Evolutionary conservation across 2,329 filamentous ascomycete species (phyloP).

Genomic region (Paracoccidioides brasiliensis): DNA sequence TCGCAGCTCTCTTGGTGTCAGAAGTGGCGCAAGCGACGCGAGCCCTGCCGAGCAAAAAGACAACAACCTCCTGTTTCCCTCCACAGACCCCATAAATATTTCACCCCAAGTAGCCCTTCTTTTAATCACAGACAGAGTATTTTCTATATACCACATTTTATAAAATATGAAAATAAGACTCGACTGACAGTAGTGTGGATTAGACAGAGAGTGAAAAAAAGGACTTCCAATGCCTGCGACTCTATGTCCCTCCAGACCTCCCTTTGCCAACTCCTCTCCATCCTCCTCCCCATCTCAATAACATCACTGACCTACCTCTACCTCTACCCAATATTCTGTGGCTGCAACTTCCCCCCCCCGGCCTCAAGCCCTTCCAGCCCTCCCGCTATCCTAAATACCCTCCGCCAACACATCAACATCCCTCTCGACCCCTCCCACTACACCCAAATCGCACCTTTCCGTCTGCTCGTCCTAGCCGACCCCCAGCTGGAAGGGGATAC

Average conservation of each 20-base stretch:
- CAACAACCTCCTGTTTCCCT: too few relatives aligned
- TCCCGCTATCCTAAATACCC: conserved; percentile 21
- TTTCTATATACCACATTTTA: not conserved
- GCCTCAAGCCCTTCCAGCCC: conserved; percentile 6
- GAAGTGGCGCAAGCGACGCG: too few relatives aligned
- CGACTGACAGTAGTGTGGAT: not conserved
- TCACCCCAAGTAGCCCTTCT: too few relatives aligned
- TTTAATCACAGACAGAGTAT: not conserved
- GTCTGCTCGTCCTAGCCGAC: conserved; percentile 77
- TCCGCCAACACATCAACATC: conserved; percentile 25
- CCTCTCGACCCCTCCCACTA: conserved; percentile 7
- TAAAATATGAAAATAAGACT: not conserved
- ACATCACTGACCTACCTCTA: conserved; percentile 67
- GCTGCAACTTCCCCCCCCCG: conserved; percentile 60
- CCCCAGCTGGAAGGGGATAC: conserved; percentile 90
- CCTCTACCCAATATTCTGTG: conserved; percentile 67
- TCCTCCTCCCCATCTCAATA: conserved; percentile 53
- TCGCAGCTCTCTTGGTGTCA: too few relatives aligned
- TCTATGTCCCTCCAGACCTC: conserved; percentile 40
- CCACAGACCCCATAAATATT: too few relatives aligned
- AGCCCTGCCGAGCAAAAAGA: too few relatives aligned
- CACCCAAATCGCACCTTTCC: conserved; percentile 53
- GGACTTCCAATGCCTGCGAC: conserved; percentile 13
- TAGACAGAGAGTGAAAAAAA: not conserved
- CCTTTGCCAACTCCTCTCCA: conserved; percentile 33